These are phyloP conservation scores for Vachellia pachyceras DNA, from an alignment of 306 rosid species.

Conservation along the genomic window DNA sequence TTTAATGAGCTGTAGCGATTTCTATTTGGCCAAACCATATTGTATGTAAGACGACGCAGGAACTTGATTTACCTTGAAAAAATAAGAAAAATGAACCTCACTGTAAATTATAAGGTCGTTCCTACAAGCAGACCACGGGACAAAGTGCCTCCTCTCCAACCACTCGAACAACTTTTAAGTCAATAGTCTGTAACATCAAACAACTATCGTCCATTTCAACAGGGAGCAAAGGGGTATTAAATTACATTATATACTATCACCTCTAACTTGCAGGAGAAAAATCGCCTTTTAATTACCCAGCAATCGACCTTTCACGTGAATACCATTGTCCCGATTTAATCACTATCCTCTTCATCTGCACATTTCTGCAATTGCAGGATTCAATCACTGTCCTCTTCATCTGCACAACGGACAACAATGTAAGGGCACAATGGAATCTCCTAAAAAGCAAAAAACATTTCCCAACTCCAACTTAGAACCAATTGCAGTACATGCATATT, in stretches of 20 bases:
- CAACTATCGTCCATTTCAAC: background rate
- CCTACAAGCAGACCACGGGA: background rate
- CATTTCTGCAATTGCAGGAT: too few species aligned
- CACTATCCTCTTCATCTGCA: too few species aligned
- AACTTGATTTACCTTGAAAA: background rate
- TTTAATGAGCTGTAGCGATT: background rate
- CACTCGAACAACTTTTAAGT: background rate
- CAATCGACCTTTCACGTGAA: slow-evolving; percentile 31
- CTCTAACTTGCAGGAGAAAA: background rate
- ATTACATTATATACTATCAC: slow-evolving; percentile 20
- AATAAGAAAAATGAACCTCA: background rate
- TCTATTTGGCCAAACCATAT: background rate
- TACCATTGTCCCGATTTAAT: too few species aligned
- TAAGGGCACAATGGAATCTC: slow-evolving; percentile 1
- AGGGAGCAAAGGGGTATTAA: background rate
- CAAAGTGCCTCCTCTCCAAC: background rate
- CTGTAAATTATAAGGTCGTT: background rate
- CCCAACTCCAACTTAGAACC: background rate
- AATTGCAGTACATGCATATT: slow-evolving; percentile 3
- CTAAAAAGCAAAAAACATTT: background rate
- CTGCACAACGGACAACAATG: slow-evolving; percentile 34
- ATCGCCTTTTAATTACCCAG: background rate
- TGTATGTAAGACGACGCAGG: background rate
- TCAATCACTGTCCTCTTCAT: slow-evolving; percentile 73
- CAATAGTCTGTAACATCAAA: background rate